Evolutionary conservation across 805 yeast species (phyloP).

Genomic region (Schizosaccharomyces cryophilus): DNA sequence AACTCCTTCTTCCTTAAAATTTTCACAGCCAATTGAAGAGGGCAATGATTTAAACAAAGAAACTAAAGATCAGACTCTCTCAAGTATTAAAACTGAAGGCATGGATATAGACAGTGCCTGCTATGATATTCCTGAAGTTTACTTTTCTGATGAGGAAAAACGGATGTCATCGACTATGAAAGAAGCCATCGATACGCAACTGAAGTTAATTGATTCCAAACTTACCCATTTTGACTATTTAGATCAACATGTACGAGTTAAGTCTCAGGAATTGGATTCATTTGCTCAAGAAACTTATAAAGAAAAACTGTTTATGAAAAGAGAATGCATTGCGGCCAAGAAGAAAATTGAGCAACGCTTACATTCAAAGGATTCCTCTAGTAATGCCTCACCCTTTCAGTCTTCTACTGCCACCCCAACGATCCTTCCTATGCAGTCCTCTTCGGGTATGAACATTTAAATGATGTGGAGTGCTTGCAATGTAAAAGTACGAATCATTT

Average conservation of each 20-base stretch:
- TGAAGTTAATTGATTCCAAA: background rate
- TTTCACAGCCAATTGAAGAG: background rate
- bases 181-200: background rate
- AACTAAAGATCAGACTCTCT: background rate
- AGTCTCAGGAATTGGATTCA: background rate
- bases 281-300: background rate
- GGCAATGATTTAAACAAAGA: background rate
- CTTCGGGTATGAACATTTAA: too few relatives aligned
- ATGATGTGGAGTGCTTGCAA: too few relatives aligned
- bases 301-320: background rate
- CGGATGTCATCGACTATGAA: background rate
- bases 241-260: background rate
- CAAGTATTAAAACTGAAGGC: background rate
- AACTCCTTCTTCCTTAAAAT: constrained; percentile 16
- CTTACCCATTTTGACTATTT: background rate
- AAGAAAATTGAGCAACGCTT: background rate
- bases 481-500: too few relatives aligned
- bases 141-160: background rate
- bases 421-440: background rate
- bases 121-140: background rate
- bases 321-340: background rate
- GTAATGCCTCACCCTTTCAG: background rate
- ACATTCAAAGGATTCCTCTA: background rate
- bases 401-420: background rate
- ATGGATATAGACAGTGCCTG: background rate